Percentiles rank a stretch among this genome's conserved stretches.
These are phyloP conservation scores for Flaveria sonorensis DNA, from an alignment of 129 eudicot genomes.

Conservation along the genomic window DNA sequence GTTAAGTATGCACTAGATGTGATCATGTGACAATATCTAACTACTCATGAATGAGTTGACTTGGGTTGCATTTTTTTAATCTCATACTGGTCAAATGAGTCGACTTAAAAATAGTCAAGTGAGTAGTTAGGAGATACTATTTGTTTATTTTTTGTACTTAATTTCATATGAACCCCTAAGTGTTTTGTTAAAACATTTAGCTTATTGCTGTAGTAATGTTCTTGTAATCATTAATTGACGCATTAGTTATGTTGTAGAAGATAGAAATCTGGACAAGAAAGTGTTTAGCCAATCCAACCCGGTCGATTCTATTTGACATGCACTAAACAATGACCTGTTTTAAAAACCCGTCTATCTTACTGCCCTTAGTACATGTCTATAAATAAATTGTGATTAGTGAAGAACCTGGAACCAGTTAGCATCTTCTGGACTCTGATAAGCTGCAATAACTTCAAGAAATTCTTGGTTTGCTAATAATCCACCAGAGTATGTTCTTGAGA, in stretches of 20 bases:
- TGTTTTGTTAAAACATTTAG: neutral
- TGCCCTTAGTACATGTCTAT: neutral
- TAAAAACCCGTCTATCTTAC: neutral
- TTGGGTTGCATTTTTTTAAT: neutral
- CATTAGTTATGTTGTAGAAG: neutral
- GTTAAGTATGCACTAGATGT: neutral
- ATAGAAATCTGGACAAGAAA: neutral
- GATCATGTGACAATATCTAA: neutral
- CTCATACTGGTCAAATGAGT: neutral
- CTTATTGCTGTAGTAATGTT: neutral
- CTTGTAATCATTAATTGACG: too few species aligned
- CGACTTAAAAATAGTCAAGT: neutral
- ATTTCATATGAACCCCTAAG: neutral
- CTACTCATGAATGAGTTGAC: neutral
- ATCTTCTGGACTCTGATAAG: conserved; percentile 85
- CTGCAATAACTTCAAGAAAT: conserved; percentile 89
- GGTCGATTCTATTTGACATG: neutral
- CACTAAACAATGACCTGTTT: neutral
- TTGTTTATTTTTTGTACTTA: neutral
- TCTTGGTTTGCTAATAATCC: conserved; percentile 67
- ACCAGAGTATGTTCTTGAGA: conserved; percentile 77
- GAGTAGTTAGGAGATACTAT: neutral
- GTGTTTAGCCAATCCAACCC: neutral
- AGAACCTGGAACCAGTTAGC: conserved; percentile 84
- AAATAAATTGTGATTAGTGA: neutral